Percentiles rank a stretch among this genome's conserved stretches.
phyloP scores from a whole-genome alignment of 2,329 filamentous ascomycete genomes.

The Aspergillus alliaceus region DNA sequence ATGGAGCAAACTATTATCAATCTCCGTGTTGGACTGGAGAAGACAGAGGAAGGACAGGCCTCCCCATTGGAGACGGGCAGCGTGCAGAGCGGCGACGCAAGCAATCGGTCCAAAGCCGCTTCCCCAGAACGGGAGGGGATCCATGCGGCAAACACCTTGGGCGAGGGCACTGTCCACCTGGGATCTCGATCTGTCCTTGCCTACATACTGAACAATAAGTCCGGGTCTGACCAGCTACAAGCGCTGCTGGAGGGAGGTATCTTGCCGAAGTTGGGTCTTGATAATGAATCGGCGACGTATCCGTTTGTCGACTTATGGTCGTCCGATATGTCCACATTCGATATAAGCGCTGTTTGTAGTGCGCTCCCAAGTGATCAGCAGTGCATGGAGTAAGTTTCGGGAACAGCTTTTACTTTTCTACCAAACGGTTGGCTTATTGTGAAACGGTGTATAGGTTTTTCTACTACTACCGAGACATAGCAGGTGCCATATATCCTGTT shows the following conservation, averaged over 20 bases:
- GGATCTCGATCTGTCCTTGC: slow-evolving; percentile 63
- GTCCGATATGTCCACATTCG: slow-evolving; percentile 58
- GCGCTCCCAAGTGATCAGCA: slow-evolving; percentile 60
- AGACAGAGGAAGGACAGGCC: slow-evolving; percentile 32
- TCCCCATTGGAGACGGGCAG: slow-evolving; percentile 29
- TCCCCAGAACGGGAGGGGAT: slow-evolving; percentile 55
- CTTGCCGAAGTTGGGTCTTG: slow-evolving; percentile 61
- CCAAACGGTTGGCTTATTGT: neutral
- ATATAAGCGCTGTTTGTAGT: slow-evolving; percentile 59
- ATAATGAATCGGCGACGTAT: slow-evolving; percentile 65
- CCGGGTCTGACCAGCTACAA: slow-evolving; percentile 50
- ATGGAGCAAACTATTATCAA: slow-evolving; percentile 44
- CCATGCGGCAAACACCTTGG: slow-evolving; percentile 60
- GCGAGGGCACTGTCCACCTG: slow-evolving; percentile 61
- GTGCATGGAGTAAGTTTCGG: slow-evolving; percentile 49
- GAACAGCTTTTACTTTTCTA: no score
- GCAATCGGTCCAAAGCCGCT: slow-evolving; percentile 31
- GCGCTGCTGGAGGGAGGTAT: slow-evolving; percentile 62
- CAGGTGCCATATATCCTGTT: slow-evolving; percentile 61
- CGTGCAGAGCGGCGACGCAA: slow-evolving; percentile 31
- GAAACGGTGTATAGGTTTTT: slow-evolving; percentile 48
- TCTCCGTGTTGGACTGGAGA: slow-evolving; percentile 41
- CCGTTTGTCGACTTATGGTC: slow-evolving; percentile 67
- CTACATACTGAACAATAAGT: slow-evolving; percentile 57
- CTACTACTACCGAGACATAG: slow-evolving; percentile 57